Evolutionary conservation across 495 filamentous ascomycete genomes (phyloP), one percentile per base, ranked within the genome.

Genomic region (Xylaria palmicola): DNA sequence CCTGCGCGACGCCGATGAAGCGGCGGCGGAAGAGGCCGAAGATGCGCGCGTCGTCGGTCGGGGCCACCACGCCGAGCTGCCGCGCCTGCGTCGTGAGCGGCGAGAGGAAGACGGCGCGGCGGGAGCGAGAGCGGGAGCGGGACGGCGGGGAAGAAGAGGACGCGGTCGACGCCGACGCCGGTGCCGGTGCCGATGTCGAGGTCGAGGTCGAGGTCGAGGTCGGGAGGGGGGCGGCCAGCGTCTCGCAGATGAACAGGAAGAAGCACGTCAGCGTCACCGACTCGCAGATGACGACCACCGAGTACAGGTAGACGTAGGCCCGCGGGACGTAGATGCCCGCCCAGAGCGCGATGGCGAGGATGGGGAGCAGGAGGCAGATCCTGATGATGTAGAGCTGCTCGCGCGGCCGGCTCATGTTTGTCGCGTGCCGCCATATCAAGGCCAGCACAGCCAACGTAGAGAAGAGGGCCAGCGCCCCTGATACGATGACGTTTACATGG

Each of bases 341-440:
- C 47, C 57, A 60, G 37, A 52, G 22, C 4, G 36, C 26, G 5
- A 37, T 20, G 36, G 47, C 57, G 47, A 60, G 41, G 37, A 60
- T 60, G 12, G 57, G 57, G 0, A 60, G 26, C 2, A 60, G 47
- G 9, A 60, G 37, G 19, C 57, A 60, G n/a, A 60, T 60, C 1
- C 57, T 50, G 37, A 60, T 60, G 36, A 60, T 60, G 48, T 60
- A 30, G 9, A 60, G n/a, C 37, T 60, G 57, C 39, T 60, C 57
- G 19, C 47, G 57, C 12, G 57, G 57, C 22, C 57, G 47, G 34
- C 57, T 60, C 57, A 60, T 60, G 27, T 43, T 43, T 20, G 57
- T 52, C 15, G 44, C 47, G 47, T 60, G 57, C 20, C 57, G 57
- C 57, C 57, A 60, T 52, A 60, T 60, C 13, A 60, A 60, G 12